Conservation (phyloP, 139 green algal species). For the Bryopsis sp. region DNA sequence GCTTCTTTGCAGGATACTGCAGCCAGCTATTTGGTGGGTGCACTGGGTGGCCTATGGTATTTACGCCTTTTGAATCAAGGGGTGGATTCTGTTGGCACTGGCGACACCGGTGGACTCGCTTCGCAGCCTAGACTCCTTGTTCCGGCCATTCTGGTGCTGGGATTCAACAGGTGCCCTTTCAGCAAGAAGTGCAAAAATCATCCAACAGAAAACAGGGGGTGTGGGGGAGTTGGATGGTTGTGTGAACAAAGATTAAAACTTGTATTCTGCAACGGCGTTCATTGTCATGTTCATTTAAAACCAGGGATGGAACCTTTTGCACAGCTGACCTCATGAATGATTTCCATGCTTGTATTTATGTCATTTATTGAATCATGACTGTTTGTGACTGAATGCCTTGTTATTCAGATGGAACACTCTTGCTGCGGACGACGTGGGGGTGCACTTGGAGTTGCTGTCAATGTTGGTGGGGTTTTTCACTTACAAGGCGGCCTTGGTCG, state of each 20-base stretch:
- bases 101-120: constrained; percentile 26
- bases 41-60: constrained; percentile 70
- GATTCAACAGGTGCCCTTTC: constrained; percentile 61
- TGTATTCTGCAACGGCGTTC: too few relatives aligned
- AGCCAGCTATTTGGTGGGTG: constrained; percentile 67
- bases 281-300: too few relatives aligned
- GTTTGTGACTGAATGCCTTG: too few relatives aligned
- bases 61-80: constrained; percentile 67
- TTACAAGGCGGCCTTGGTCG: constrained; percentile 80
- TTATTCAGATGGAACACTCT: constrained; percentile 15
- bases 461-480: constrained; percentile 95
- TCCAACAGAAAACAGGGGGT: too few relatives aligned
- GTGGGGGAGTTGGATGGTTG: too few relatives aligned
- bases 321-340: too few relatives aligned
- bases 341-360: too few relatives aligned
- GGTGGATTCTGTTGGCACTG: constrained; percentile 57
- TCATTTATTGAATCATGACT: too few relatives aligned
- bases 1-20: constrained; percentile 43
- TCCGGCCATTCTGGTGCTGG: constrained; percentile 72
- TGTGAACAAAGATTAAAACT: too few relatives aligned
- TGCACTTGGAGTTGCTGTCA: constrained; percentile 75
- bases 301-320: too few relatives aligned
- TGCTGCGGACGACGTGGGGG: constrained; percentile 27
- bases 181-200: too few relatives aligned
- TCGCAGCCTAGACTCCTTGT: constrained; percentile 76